Evolutionary conservation across 345 rosid species (phyloP), one percentile per base, ranked within the genome.

Genomic region (thale cress (Arabidopsis thaliana)): DNA sequence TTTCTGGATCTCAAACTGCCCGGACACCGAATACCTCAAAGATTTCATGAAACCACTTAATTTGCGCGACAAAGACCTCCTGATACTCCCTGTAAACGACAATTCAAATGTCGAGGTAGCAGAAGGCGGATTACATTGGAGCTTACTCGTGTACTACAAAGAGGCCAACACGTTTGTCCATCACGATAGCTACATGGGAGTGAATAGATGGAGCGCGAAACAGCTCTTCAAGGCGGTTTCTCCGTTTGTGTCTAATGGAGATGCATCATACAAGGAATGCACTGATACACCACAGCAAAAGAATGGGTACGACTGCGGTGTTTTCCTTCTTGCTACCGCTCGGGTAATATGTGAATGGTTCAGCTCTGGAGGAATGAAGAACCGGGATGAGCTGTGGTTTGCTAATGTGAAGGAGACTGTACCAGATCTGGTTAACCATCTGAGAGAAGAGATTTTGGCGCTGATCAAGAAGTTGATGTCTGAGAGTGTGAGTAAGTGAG

Each of bases 111-210:
- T 91, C 59, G 83, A 67, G 69, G 36, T 76, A 51, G 93, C 96
- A 0, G 96, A 85, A 76, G 96, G 98, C 0, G 97, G 97, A 63
- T 82, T 71, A 25, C 97, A 91, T 45, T 94, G 98, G 97, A 94
- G 92, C 78, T 80, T 91, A 53, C 87, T 91, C 34, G 95, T 83
- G 10, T 90, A 85, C 50, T 69, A 82, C 72, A 83, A 82, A 79
- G 76, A 63, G 23, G 83, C 81, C 33, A 81, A 87, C 81, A 59
- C 75, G 51, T 91, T 90, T 76, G 81, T 88, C 75, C 98, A 91
- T 81, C 97, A 90, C 20, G 97, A 88, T 62, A 91, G 96, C 85
- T 78, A 36, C 8, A 48, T 56, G 42, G 83, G 82, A 45, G 69
- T 77, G 78, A 90, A 90, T 40, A 72, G 13, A 63, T 34, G 68